Base-by-base conservation (phyloP, 1,139 yeast species). In the Protomyces inouyei region DNA sequence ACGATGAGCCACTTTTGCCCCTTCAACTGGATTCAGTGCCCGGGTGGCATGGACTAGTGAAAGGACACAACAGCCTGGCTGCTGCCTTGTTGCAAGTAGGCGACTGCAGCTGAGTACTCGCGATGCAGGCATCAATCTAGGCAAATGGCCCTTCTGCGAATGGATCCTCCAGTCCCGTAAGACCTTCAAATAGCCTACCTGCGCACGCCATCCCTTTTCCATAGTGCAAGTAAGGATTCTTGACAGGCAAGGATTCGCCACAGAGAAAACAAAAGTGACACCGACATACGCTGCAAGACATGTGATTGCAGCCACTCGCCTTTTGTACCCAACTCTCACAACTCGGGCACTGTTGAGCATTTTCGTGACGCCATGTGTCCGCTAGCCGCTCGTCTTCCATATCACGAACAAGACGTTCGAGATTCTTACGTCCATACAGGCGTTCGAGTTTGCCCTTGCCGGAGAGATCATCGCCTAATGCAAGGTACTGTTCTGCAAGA, bases 121-220 rank as follows among this genome's bases (percentile, higher is more conserved):
- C 6, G 6, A 25, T 25, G 28, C 28, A 25, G 1, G 28, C 18
- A 18, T 18, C 28, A 25, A 25, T 3, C 28, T 25, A 25, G 28
- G 28, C 28, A 5, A 25, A 3, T 3, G 6, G 28, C 28, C 6
- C 28, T 5, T 25, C 28, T 25, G 28, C 28, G 2, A 25, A 52
- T 1, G 63, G 57, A 52, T 52, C 57, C 23, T 59, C 63, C 21
- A 59, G 35, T 4, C 63, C 64, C 14, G 64, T 60, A n/a, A 60
- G 59, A 18, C 64, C 64, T 38, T 60, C 66, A 48, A 64, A 64
- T 37, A 64, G 38, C 52, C 48, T 64, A 23, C 63, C 66, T 53
- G 59, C 59, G 25, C 66, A 64, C 10, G 52, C 18, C 28, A 51
- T 40, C 4, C 45, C 63, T 12, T 55, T 52, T 16, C 54, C 43